Evolutionary conservation across 257 asterid genomes (phyloP), one percentile per base, ranked within the genome.

Genomic region (Haberlea rhodopensis): DNA sequence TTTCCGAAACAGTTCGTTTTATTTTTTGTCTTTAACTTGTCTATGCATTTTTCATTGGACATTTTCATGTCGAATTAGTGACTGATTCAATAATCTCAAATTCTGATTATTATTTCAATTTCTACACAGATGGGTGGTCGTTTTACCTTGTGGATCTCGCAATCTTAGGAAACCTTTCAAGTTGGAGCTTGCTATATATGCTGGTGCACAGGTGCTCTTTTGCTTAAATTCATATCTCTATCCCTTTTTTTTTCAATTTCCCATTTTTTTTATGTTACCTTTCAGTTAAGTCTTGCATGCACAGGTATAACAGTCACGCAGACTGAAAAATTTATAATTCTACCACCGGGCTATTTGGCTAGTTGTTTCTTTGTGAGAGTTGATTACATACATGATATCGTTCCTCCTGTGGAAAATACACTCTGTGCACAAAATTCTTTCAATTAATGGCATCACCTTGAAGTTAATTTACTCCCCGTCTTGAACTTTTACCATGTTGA

Each of bases 121-220:
- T 27, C 19, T 75, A 43, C 79, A 66, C 79, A 90, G 97, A 52
- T 94, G 97, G 96, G 97, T 83, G 76, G 97, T 81, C 37, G 78
- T 94, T 63, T 24, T 87, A 72, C 99, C 99, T 29, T 81, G 94
- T 73, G 97, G 96, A 26, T 83, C 95, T 46, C 88, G 84, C 53
- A 87, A 72, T 74, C 83, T 65, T 15, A 68, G 73, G 61, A 84
- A 83, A 72, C 96, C 97, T 66, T 87, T 84, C 77, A 90, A 71
- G 82, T 75, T 90, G 88, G 99, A 94, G 89, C 94, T 94, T 79
- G 96, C 88, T 11, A 72, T 94, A 65, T 94, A 92, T 61, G 19
- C 83, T 27, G 66, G 73, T 77, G 26, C 66, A 45, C 96, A 90
- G 96, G 97, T 87, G 59, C 59, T 46, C 51, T 60, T 32, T 32